Base-by-base conservation (phyloP, 495 filamentous ascomycete species). In the Stereocaulon alpinum region DNA sequence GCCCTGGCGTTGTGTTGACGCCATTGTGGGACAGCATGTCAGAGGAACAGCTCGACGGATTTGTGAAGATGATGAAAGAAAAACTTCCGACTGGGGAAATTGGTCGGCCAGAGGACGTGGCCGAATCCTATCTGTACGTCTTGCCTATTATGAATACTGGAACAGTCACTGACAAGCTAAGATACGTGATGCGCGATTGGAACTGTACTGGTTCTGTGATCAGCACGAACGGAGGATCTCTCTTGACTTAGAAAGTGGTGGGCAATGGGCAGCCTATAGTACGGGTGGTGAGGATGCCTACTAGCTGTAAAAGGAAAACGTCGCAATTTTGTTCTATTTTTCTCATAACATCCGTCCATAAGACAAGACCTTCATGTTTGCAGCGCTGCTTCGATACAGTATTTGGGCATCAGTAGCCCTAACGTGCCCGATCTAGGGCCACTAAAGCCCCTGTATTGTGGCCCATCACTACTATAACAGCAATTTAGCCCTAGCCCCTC, bases 51-150 rank as follows among this genome's bases (percentile, higher is more conserved):
- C 61, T 66, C 57, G 68, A 74, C 50, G 59, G 45, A 10, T 62
- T 72, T 27, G 61, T 73, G 18, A 67, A 70, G 51, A 45, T 40
- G 41, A 57, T 70, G 4, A 66, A 53, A 54, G 55, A 60, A 41
- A 64, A 62, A 56, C 66, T 63, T 48, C 66, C 78, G 29, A 79
- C 76, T 4, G 76, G 76, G 9, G 65, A 69, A 60, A 62, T 80
- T 34, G 85, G 73, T 0, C 61, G 58, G 61, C 73, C 77, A 12
- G 77, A 79, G 64, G 82, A 86, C 68, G 73, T 81, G 4, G 84
- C 80, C 0, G 82, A 87, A 74, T 76, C 79, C 40, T 87, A 86
- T 72, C 42, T 86, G 44, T 86, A 80, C 67, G 68, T 37, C 3
- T 18, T 32, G 12, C n/a, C 49, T 52, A 18, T 20, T n/a, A 32